Base-by-base conservation (phyloP, 2,329 filamentous ascomycete genomes). In the Arthroderma uncinatum region DNA sequence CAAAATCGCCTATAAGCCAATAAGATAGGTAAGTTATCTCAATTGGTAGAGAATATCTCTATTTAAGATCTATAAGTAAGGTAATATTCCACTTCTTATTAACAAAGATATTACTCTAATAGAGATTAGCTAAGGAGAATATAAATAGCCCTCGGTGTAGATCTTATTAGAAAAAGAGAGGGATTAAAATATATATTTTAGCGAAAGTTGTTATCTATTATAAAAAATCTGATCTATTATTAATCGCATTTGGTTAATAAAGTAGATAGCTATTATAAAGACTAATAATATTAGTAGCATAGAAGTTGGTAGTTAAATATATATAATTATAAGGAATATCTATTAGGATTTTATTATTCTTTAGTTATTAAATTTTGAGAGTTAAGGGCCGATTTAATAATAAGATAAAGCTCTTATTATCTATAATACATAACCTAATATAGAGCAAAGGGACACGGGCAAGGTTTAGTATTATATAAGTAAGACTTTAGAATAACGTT, bases 11-110 rank as follows among this genome's bases (percentile, higher is more conserved):
- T 44, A 63, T 66, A 25, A 72, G 58, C 69, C 68, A 72, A 58
- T 65, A 60, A 2, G 70, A 69, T n/a, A 64, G 62, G 12, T 58
- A 54, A n/a, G 63, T 48, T 61, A 70, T 68, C 56, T 72, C 67
- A 9, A 65, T 37, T 12, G 67, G 66, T 19, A 56, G 25, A 47
- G 58, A 53, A 28, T 42, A 57, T 12, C 66, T 63, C 66, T 65
- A 73, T 59, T 73, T 69, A 2, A 71, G 63, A 53, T 72, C 70
- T 58, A 72, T 65, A 9, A 72, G 53, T 48, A 54, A 60, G 33
- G 61, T 67, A 34, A 73, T 61, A 48, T 69, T 65, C 67, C 68
- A 71, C 39, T 70, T 54, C 12, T 65, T 53, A 56, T 73, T 69
- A 3, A 72, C 68, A 53, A 73, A 67, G 12, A 72, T 69, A 56